These are phyloP conservation scores for Colletotrichum acutatum DNA, from an alignment of 2,329 filamentous ascomycete genomes.

Conservation along the genomic window DNA sequence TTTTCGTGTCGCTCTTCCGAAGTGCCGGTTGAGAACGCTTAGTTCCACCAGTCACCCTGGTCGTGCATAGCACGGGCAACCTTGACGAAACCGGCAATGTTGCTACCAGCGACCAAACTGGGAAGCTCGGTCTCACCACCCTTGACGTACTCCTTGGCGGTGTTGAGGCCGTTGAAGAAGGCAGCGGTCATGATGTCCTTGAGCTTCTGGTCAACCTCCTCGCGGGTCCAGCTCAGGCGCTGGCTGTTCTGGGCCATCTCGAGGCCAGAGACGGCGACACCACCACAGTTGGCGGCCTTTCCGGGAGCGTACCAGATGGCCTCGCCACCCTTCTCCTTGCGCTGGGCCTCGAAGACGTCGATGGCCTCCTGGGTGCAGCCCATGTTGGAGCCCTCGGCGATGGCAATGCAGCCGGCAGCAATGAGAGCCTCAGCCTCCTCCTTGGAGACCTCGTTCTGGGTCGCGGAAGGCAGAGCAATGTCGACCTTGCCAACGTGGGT, in stretches of 20 bases:
- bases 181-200: slow-evolving; percentile 95
- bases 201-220: slow-evolving; percentile 92
- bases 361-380: slow-evolving; percentile 97
- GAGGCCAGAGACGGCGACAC: slow-evolving; percentile 95
- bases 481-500: slow-evolving; percentile 89
- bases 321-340: slow-evolving; percentile 73
- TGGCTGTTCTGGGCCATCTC: slow-evolving; percentile 99
- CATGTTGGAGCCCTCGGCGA: slow-evolving; percentile 99
- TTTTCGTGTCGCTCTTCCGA: slow-evolving; percentile 1
- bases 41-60: slow-evolving; percentile 91
- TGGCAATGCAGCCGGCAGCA: slow-evolving; percentile 79
- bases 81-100: slow-evolving; percentile 98
- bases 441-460: slow-evolving; percentile 95
- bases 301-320: slow-evolving; percentile 96
- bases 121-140: slow-evolving; percentile 85
- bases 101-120: slow-evolving; percentile 90
- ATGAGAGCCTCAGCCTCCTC: slow-evolving; percentile 90
- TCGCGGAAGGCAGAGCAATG: slow-evolving; percentile 90
- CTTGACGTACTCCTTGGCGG: slow-evolving; percentile 88
- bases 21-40: neutral
- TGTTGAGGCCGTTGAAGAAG: slow-evolving; percentile 89
- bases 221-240: slow-evolving; percentile 84
- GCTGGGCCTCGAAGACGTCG: slow-evolving; percentile 85
- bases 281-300: slow-evolving; percentile 97
- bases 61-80: slow-evolving; percentile 94